These are phyloP conservation scores for Gentiana straminea DNA, from an alignment of 257 asterid species.

Conservation along the genomic window DNA sequence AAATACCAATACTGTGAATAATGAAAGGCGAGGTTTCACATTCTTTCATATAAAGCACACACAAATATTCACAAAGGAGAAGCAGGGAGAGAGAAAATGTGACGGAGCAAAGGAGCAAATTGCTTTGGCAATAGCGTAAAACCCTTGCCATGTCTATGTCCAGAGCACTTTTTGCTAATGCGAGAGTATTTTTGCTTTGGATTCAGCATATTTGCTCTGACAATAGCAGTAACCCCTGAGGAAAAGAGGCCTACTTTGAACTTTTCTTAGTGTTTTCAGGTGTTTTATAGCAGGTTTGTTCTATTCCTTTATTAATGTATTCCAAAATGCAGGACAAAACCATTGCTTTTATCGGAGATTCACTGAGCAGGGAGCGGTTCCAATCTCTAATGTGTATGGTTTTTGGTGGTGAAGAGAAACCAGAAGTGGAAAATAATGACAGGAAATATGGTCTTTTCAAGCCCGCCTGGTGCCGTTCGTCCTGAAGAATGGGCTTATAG, in stretches of 20 bases:
- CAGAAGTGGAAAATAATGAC: constrained; percentile 44
- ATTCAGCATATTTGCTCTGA: too few relatives aligned
- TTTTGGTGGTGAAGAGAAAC: constrained; percentile 47
- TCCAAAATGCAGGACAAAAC: constrained; percentile 82
- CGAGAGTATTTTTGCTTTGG: too few relatives aligned
- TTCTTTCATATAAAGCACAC: too few relatives aligned
- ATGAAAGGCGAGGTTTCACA: too few relatives aligned
- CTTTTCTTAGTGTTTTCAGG: not conserved
- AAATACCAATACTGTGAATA: too few relatives aligned
- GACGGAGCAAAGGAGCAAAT: too few relatives aligned
- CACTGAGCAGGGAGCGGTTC: constrained; percentile 72
- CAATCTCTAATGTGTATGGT: constrained; percentile 84
- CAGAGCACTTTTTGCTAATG: too few relatives aligned
- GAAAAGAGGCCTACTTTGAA: not conserved
- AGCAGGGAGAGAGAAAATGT: too few relatives aligned
- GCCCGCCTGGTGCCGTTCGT: constrained; percentile 50
- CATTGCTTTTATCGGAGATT: constrained; percentile 70
- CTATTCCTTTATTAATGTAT: constrained; percentile 11
- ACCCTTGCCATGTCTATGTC: too few relatives aligned
- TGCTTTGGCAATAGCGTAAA: too few relatives aligned
- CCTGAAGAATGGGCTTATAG: constrained; percentile 76
- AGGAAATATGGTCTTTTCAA: constrained; percentile 40
- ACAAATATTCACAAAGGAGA: too few relatives aligned
- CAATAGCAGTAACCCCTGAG: too few relatives aligned
- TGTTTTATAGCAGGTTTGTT: constrained; percentile 1